A percentile compares a stretch with the other conserved stretches of the same genome.
These are phyloP conservation scores for Schizosaccharomyces lindneri DNA, from an alignment of 805 yeast genomes.

Conservation along the genomic window DNA sequence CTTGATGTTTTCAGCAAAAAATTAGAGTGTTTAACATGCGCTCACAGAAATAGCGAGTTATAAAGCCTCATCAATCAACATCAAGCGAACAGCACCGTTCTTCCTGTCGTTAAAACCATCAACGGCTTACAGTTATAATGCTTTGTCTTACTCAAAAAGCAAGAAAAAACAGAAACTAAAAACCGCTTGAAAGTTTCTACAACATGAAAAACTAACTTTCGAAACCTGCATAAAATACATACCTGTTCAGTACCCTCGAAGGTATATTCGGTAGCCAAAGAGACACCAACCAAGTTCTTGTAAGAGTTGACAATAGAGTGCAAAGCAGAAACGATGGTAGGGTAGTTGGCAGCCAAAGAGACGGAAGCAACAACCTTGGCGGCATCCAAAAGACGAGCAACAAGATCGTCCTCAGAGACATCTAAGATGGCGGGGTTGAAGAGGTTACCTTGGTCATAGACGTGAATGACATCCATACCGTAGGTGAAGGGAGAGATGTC, in stretches of 20 bases:
- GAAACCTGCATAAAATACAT: not conserved
- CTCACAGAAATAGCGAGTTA: not conserved
- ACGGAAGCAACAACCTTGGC: conserved; percentile 80
- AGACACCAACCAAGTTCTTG: conserved; percentile 94
- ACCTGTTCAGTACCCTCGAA: conserved; percentile 97
- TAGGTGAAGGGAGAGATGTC: conserved; percentile 99
- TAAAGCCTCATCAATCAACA: not conserved
- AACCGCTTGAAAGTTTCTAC: too few relatives aligned
- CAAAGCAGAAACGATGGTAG: conserved; percentile 97
- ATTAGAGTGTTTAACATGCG: conserved; percentile 2
- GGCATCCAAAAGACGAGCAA: conserved; percentile 77
- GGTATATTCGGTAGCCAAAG: conserved; percentile 95
- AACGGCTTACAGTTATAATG: not conserved
- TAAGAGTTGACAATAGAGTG: conserved; percentile 97
- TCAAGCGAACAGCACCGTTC: not conserved
- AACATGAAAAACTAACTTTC: not conserved
- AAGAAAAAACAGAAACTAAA: not conserved
- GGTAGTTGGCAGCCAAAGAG: conserved; percentile 96
- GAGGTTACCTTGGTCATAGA: conserved; percentile 94
- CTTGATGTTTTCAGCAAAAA: conserved; percentile 1
- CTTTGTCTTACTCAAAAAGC: not conserved
- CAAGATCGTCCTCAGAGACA: conserved; percentile 91
- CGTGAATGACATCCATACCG: conserved; percentile 92
- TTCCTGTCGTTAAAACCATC: too few relatives aligned
- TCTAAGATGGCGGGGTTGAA: conserved; percentile 94